These are phyloP conservation scores for Nicotiana sylvestris DNA, from an alignment of 257 asterid genomes.

Conservation along the genomic window DNA sequence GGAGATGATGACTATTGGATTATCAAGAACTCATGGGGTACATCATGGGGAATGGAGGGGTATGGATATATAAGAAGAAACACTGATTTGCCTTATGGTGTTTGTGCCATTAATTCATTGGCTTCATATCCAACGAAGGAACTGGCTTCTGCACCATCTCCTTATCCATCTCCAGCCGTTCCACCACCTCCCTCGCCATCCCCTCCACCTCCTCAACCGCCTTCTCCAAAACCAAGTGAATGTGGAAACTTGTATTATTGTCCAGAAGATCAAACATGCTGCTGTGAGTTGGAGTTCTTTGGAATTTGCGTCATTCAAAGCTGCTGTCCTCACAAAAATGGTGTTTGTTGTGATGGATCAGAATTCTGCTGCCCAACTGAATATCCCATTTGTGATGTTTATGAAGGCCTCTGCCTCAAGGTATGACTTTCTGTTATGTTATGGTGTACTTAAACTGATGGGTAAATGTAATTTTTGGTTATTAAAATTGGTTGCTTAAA, in stretches of 20 bases:
- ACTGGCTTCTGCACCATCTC: slow-evolving; percentile 10
- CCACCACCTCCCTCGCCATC: slow-evolving; percentile 13
- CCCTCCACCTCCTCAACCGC: slow-evolving; percentile 7
- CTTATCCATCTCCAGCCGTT: slow-evolving; percentile 11
- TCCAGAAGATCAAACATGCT: slow-evolving; percentile 23
- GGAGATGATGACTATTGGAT: slow-evolving; percentile 32
- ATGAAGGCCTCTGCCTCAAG: slow-evolving; percentile 24
- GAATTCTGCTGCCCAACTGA: slow-evolving; percentile 29
- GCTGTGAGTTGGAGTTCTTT: slow-evolving; percentile 7
- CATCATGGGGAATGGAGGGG: slow-evolving; percentile 34
- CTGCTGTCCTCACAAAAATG: slow-evolving; percentile 18
- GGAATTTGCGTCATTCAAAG: slow-evolving; percentile 13
- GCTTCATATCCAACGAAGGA: slow-evolving; percentile 30
- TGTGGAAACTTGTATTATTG: slow-evolving; percentile 22
- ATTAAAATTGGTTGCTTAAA: no score
- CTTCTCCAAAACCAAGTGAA: slow-evolving; percentile 7
- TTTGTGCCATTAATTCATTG: slow-evolving; percentile 35
- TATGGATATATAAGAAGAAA: slow-evolving; percentile 24
- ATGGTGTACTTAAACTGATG: no score
- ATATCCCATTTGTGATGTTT: slow-evolving; percentile 25
- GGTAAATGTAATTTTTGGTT: no score
- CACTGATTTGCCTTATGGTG: slow-evolving; percentile 22
- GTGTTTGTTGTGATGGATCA: slow-evolving; percentile 21
- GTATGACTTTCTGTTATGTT: not conserved
- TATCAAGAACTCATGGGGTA: slow-evolving; percentile 34